phyloP scores from a whole-genome alignment of 140 eudicot species.

The Erigeron philadelphicus region DNA sequence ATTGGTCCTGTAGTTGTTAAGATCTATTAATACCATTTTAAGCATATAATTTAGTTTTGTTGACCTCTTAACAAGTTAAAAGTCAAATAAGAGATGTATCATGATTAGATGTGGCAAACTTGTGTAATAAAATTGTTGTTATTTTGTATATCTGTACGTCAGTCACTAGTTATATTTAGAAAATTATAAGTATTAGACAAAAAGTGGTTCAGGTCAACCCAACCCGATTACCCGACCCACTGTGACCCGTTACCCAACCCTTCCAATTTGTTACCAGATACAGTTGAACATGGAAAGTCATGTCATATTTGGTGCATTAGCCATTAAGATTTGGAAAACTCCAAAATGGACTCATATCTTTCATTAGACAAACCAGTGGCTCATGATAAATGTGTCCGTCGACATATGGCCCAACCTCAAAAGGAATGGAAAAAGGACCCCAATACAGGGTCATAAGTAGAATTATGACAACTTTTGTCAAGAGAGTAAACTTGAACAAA shows the following conservation, averaged over 20 bases:
- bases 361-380: neutral
- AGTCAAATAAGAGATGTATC: no score
- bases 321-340: neutral
- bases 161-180: no score
- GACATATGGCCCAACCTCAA: constrained; percentile 1
- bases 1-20: constrained; percentile 53
- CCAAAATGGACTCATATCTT: neutral
- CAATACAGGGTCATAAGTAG: neutral
- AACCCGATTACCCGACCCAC: no score
- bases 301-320: neutral
- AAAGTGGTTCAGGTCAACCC: no score
- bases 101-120: no score
- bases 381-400: neutral
- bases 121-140: no score
- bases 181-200: no score
- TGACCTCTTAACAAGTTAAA: neutral
- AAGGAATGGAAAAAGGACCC: neutral
- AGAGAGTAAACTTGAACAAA: neutral
- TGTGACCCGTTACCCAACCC: no score
- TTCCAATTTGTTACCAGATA: neutral
- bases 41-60: neutral
- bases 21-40: constrained; percentile 2
- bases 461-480: neutral
- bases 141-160: no score
- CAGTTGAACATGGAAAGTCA: neutral